Evolutionary conservation across 768 basidiomycete genomes (phyloP).

Genomic region (Lentinula edodes): DNA sequence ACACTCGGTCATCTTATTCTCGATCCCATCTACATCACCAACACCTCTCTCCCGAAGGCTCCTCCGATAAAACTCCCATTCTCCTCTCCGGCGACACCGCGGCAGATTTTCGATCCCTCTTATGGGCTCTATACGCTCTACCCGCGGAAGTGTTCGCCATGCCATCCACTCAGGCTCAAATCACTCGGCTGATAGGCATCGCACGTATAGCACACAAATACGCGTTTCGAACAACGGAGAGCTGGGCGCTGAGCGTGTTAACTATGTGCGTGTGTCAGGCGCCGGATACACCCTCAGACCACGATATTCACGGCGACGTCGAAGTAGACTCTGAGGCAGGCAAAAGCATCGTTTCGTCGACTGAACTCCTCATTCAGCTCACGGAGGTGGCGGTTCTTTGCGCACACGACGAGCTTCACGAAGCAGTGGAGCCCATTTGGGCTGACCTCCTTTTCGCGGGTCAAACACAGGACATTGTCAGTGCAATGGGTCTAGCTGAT

Average conservation of each 20-base stretch:
- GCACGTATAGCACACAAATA: constrained; percentile 54
- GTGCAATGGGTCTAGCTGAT: constrained; percentile 42
- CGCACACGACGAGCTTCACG: constrained; percentile 38
- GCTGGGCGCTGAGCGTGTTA: constrained; percentile 41
- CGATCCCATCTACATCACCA: constrained; percentile 1
- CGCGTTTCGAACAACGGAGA: constrained; percentile 44
- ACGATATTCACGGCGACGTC: not conserved
- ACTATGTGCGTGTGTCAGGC: constrained; percentile 32
- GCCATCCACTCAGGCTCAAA: constrained; percentile 29
- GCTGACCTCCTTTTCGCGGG: constrained; percentile 33
- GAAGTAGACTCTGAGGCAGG: not conserved
- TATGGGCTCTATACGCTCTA: constrained; percentile 48
- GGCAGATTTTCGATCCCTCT: constrained; percentile 43
- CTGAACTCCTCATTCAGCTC: constrained; percentile 33
- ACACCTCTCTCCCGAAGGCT: constrained; percentile 36
- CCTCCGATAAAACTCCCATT: constrained; percentile 46
- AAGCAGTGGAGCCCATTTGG: constrained; percentile 38
- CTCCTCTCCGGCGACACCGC: constrained; percentile 42
- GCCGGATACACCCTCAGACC: constrained; percentile 12
- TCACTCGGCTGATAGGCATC: constrained; percentile 38
- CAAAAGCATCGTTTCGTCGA: not conserved
- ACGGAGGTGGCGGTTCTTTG: constrained; percentile 50
- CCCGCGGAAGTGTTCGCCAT: constrained; percentile 39
- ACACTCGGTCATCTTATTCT: not conserved
- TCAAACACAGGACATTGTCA: constrained; percentile 38